phyloP scores from a whole-genome alignment of 192 early-diverging fungal species.

The Coemansia sp. region DNA sequence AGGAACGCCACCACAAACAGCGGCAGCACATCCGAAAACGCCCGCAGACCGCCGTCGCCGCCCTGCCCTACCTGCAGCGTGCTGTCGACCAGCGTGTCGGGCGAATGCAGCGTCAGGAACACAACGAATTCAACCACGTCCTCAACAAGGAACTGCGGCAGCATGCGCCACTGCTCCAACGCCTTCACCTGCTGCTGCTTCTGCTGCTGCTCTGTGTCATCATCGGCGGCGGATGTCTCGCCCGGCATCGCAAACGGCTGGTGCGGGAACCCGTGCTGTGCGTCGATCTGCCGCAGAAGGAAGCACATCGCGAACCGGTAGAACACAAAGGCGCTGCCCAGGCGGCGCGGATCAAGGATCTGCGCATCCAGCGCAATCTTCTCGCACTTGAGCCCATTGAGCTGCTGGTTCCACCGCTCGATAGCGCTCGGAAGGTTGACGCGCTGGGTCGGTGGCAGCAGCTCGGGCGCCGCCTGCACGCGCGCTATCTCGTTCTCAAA shows the following conservation, averaged over 20 bases:
- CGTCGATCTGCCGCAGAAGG: constrained; percentile 75
- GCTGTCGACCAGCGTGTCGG: constrained; percentile 35
- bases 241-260: constrained; percentile 39
- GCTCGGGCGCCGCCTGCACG: constrained; percentile 37
- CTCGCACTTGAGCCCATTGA: constrained; percentile 67
- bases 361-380: constrained; percentile 74
- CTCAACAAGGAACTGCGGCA: constrained; percentile 93
- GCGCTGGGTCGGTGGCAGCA: constrained; percentile 22
- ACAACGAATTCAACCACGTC: constrained; percentile 67
- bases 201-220: not conserved
- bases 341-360: constrained; percentile 69
- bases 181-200: not conserved
- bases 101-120: constrained; percentile 29
- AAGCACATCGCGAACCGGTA: constrained; percentile 91
- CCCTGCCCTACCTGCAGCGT: constrained; percentile 39
- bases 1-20: constrained; percentile 80
- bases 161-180: constrained; percentile 58
- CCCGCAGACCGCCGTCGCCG: constrained; percentile 23
- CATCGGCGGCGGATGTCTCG: too few species aligned
- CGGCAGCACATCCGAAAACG: constrained; percentile 52
- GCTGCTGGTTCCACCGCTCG: constrained; percentile 64
- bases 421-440: constrained; percentile 48
- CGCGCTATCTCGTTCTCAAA: constrained; percentile 66
- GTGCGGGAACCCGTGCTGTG: constrained; percentile 30
- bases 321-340: constrained; percentile 71